Conservation (phyloP, 2,329 filamentous ascomycete species). For the Colletotrichum horii region DNA sequence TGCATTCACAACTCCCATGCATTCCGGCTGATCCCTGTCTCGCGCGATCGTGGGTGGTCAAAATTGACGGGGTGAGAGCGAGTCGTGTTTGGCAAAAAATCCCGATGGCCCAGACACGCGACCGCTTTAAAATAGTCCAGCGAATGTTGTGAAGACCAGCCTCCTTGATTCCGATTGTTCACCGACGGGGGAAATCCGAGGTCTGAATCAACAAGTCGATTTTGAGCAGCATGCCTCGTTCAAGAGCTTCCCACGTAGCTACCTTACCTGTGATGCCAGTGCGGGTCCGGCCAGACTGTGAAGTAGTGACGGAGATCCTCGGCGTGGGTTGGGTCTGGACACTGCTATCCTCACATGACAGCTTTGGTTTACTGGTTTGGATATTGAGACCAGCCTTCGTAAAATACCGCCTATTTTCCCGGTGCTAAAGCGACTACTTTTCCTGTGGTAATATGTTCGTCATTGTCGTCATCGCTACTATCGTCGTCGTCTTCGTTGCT, state of each 20-base stretch:
- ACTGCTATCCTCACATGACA: neutral
- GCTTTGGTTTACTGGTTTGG: too few species aligned
- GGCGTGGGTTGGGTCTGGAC: too few species aligned
- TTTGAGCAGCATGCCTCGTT: neutral
- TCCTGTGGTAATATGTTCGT: neutral
- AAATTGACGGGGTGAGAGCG: neutral
- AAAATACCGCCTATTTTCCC: neutral
- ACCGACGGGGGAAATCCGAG: neutral
- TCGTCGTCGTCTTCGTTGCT: too few species aligned
- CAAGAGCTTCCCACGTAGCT: neutral
- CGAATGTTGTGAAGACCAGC: neutral
- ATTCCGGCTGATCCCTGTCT: neutral
- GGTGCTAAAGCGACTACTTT: neutral
- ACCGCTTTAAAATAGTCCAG: neutral
- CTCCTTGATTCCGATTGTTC: neutral
- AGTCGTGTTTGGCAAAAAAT: constrained; percentile 16
- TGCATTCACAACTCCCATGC: neutral
- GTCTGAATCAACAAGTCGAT: neutral
- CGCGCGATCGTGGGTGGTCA: neutral
- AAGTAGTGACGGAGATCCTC: neutral
- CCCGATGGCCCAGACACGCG: neutral
- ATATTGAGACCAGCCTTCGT: neutral
- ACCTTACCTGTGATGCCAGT: neutral
- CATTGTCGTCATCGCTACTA: too few species aligned
- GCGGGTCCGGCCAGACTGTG: neutral